phyloP scores from a whole-genome alignment of 441 rosid genomes.

The Bruguiera hainesii region DNA sequence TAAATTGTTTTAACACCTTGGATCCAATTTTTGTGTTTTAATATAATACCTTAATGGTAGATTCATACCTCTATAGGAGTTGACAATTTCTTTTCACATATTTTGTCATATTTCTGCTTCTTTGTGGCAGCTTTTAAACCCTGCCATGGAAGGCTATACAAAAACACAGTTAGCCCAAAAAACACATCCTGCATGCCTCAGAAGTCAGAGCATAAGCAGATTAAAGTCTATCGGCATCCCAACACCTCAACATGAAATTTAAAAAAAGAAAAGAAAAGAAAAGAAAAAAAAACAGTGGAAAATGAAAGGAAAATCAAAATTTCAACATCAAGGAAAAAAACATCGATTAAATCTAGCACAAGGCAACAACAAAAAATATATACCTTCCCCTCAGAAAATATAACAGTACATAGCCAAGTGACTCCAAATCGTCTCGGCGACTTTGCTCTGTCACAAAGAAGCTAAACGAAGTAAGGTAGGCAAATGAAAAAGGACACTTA shows the following conservation, averaged over 20 bases:
- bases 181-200: neutral
- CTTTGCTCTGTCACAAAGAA: constrained; percentile 43
- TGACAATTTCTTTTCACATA: constrained; percentile 82
- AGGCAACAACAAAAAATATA: neutral
- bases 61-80: constrained; percentile 79
- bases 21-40: neutral
- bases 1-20: constrained; percentile 3
- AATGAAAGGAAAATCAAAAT: neutral
- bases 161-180: neutral
- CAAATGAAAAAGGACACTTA: neutral
- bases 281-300: neutral
- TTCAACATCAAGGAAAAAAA: neutral
- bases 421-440: constrained; percentile 62
- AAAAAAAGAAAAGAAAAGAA: neutral
- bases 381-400: constrained; percentile 64
- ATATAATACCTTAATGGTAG: neutral
- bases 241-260: neutral
- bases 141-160: constrained; percentile 90
- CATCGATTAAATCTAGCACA: neutral
- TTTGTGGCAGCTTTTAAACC: constrained; percentile 87
- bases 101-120: constrained; percentile 88
- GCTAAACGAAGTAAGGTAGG: neutral
- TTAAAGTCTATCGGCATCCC: neutral
- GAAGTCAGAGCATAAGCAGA: neutral
- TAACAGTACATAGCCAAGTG: constrained; percentile 52